phyloP scores from a whole-genome alignment of 352 stramenopile genomes.

The Globisporangium echinulatum region DNA sequence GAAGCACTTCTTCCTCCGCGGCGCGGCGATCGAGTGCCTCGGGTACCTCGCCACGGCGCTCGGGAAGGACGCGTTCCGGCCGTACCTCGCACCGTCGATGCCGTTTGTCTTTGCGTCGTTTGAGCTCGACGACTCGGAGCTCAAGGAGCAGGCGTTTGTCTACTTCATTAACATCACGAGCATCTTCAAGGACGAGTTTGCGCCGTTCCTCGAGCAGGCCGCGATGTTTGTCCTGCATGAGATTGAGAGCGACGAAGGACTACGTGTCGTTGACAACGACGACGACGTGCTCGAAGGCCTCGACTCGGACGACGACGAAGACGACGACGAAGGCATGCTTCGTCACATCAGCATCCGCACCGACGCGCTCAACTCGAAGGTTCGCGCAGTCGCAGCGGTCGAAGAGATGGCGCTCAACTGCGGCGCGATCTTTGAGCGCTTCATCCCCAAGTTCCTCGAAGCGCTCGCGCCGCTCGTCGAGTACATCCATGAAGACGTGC shows the following conservation, averaged over 20 bases:
- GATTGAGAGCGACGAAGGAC: constrained; percentile 73
- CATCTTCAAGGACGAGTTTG: constrained; percentile 97
- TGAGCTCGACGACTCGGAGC: constrained; percentile 90
- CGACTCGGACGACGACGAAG: constrained; percentile 74
- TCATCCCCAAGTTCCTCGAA: constrained; percentile 80
- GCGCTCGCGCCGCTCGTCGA: constrained; percentile 71
- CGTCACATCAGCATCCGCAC: constrained; percentile 85
- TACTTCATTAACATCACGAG: constrained; percentile 98
- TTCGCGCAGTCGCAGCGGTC: constrained; percentile 73
- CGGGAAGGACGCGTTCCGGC: constrained; percentile 92
- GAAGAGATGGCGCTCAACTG: constrained; percentile 83
- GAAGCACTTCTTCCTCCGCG: constrained; percentile 91
- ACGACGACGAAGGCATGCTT: constrained; percentile 59
- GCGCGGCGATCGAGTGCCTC: constrained; percentile 96
- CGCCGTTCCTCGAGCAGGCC: constrained; percentile 85
- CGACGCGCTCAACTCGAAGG: constrained; percentile 81
- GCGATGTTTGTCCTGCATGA: constrained; percentile 62
- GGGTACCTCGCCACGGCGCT: constrained; percentile 97
- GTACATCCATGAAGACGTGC: constrained; percentile 86
- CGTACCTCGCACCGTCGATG: constrained; percentile 93
- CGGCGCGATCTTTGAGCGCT: constrained; percentile 69
- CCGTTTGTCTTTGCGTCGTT: constrained; percentile 92
- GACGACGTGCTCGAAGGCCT: constrained; percentile 64
- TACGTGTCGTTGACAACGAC: constrained; percentile 66
- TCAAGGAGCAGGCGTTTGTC: constrained; percentile 97